Base-by-base conservation (phyloP, 2,329 filamentous ascomycete species). In the Calonectria pseudoturangicola region DNA sequence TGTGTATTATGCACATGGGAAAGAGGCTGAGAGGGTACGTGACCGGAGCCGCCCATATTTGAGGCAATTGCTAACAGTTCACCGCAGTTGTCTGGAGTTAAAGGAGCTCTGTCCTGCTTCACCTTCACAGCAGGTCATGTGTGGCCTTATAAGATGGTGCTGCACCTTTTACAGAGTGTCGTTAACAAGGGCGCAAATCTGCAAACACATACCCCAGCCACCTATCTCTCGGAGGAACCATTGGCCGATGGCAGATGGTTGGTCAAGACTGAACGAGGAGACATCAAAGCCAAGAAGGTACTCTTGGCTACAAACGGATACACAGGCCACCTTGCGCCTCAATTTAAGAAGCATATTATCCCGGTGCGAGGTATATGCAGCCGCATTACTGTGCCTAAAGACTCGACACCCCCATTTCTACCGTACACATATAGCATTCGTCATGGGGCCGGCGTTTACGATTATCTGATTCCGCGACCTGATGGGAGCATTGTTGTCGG, bases 21-120 rank as follows among this genome's bases (percentile, higher is more conserved):
- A 58, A 4, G 43, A 70, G 6, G 73, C 72, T 3, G 72, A 71
- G 39, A 66, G 63, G 15, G 71, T 73, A 65, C 48, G 25, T 5
- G 12, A 12, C 18, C 30, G 21, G 21, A 21, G 21, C 21, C 21
- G 21, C 21, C 21, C 21, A 21, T 21, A 21, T 21, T 21, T 21
- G 21, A 21, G 21, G 21, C 28, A 8, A 8, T 15, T 58, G 56
- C 39, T 62, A 15, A 62, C 15, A 43, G 12, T 8, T 28, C 16
- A 12, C 8, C 25, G 18, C 10, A 62, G 56, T 30, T 62, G 43
- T 76, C 83, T 0, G 83, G 82, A 1, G 77, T 86, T 47, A 84
- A 83, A 62, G 82, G 80, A 8, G 83, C 83, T 2, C 79, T 80
- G 68, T 79, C 75, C 4, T 79, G 73, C 30, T 79, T 83, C 70